Conservation (phyloP, 2,329 filamentous ascomycete genomes). For the Cryoendolithus antarcticus region DNA sequence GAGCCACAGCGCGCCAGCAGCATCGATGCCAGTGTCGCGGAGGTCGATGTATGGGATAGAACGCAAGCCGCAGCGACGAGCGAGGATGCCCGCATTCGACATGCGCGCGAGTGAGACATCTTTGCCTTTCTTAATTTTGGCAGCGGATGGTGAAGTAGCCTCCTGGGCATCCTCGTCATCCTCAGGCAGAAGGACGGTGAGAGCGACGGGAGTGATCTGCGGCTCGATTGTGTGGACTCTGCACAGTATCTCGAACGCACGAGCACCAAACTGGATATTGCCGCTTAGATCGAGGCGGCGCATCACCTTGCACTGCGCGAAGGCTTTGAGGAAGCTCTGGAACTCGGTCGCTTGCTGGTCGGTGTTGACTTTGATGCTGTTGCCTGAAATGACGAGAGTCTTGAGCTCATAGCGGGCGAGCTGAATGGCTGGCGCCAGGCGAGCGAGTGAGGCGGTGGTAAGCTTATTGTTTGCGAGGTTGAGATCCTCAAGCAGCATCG, state of each 20-base stretch:
- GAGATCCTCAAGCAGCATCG: slow-evolving; percentile 33
- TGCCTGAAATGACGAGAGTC: slow-evolving; percentile 35
- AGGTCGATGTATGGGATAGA: slow-evolving; percentile 29
- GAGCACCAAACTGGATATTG: slow-evolving; percentile 29
- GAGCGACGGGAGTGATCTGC: slow-evolving; percentile 19
- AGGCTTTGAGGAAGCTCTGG: slow-evolving; percentile 32
- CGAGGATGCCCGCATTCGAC: slow-evolving; percentile 9
- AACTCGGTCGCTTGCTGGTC: slow-evolving; percentile 28
- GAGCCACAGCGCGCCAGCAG: slow-evolving; percentile 28
- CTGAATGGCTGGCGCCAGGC: slow-evolving; percentile 29
- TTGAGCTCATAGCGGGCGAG: slow-evolving; percentile 31
- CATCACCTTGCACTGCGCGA: slow-evolving; percentile 30
- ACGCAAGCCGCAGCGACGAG: slow-evolving; percentile 24
- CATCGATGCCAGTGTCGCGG: slow-evolving; percentile 22
- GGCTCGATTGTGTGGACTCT: slow-evolving; percentile 28
- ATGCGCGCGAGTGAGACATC: slow-evolving; percentile 6
- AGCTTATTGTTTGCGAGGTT: slow-evolving; percentile 34
- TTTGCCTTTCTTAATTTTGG: neutral
- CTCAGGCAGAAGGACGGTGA: slow-evolving; percentile 15
- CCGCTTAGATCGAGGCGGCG: slow-evolving; percentile 33
- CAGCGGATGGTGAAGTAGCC: neutral
- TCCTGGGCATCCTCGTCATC: slow-evolving; percentile 4
- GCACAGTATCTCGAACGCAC: slow-evolving; percentile 34
- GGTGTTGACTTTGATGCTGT: slow-evolving; percentile 29
- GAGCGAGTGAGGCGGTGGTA: slow-evolving; percentile 28